These are phyloP conservation scores for Fusarium sp. DNA, from an alignment of 2,329 filamentous ascomycete species.

Conservation along the genomic window DNA sequence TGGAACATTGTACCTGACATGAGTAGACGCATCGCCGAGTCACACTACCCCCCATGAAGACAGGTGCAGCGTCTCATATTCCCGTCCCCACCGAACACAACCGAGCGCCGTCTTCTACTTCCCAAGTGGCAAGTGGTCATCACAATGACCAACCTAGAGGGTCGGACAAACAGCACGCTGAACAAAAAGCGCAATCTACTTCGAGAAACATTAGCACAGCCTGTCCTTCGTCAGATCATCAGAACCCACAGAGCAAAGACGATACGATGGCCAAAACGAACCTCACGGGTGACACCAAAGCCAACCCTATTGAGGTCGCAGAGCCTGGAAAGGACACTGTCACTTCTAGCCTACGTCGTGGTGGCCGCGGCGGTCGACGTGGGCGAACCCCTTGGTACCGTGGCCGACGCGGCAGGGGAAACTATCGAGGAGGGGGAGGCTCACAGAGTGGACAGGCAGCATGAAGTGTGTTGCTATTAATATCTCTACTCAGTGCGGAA, in stretches of 20 bases:
- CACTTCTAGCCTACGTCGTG: constrained; percentile 18
- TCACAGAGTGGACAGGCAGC: not conserved
- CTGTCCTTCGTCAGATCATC: not conserved
- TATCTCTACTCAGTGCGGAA: not conserved
- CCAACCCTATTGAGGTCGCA: constrained; percentile 25
- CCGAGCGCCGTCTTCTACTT: constrained; percentile 7
- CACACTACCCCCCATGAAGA: constrained; percentile 41
- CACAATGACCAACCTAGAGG: not conserved
- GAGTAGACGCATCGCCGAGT: constrained; percentile 41
- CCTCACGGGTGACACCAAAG: not conserved
- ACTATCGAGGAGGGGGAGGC: constrained; percentile 17
- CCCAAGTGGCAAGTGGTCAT: not conserved
- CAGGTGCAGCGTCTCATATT: constrained; percentile 36
- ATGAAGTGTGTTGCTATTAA: not conserved
- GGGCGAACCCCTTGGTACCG: constrained; percentile 42
- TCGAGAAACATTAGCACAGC: not conserved
- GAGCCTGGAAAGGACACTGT: not conserved
- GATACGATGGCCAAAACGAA: not conserved
- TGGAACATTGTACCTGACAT: constrained; percentile 14
- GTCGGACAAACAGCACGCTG: not conserved
- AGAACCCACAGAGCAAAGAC: not conserved
- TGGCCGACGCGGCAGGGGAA: constrained; percentile 43
- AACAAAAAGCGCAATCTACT: not conserved
- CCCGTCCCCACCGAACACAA: constrained; percentile 37
- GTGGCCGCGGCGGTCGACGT: constrained; percentile 41